Evolutionary conservation across 139 green algal genomes (phyloP).

Genomic region (Micractinium conductrix): DNA sequence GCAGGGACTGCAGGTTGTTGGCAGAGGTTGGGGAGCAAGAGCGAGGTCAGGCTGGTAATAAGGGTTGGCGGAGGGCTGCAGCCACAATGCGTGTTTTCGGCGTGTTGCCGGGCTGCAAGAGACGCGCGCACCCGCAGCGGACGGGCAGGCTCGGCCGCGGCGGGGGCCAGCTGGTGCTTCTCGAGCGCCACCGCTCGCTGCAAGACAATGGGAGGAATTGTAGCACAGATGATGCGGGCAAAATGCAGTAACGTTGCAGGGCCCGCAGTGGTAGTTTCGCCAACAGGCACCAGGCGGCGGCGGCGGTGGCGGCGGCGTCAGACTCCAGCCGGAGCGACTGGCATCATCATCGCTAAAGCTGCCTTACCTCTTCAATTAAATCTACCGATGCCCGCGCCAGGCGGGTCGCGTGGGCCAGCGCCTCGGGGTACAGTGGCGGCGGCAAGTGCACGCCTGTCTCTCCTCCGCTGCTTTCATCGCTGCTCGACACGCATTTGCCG

Average conservation of each 20-base stretch:
- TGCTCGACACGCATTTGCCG: no score
- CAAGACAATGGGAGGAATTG: background rate
- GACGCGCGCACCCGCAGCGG: background rate
- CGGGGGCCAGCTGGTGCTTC: slow-evolving; percentile 4
- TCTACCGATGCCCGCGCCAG: background rate
- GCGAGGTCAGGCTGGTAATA: background rate
- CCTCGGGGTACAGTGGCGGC: background rate
- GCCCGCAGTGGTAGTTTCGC: background rate
- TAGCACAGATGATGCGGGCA: background rate
- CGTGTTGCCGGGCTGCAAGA: background rate
- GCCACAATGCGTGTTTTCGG: background rate
- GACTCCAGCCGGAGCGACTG: no score
- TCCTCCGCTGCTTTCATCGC: no score
- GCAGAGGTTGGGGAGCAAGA: background rate
- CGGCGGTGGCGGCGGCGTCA: background rate
- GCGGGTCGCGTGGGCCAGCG: background rate
- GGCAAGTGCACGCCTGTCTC: no score
- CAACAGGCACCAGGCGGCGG: no score
- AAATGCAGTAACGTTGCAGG: background rate
- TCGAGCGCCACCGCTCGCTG: background rate
- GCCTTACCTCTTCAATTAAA: background rate
- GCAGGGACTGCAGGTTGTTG: slow-evolving; percentile 7
- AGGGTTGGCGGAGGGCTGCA: background rate
- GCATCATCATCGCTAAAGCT: no score
- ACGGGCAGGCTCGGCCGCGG: background rate